These are phyloP conservation scores for Stephanodiscus triporus DNA, from an alignment of 108 stramenopile genomes.

Conservation along the genomic window DNA sequence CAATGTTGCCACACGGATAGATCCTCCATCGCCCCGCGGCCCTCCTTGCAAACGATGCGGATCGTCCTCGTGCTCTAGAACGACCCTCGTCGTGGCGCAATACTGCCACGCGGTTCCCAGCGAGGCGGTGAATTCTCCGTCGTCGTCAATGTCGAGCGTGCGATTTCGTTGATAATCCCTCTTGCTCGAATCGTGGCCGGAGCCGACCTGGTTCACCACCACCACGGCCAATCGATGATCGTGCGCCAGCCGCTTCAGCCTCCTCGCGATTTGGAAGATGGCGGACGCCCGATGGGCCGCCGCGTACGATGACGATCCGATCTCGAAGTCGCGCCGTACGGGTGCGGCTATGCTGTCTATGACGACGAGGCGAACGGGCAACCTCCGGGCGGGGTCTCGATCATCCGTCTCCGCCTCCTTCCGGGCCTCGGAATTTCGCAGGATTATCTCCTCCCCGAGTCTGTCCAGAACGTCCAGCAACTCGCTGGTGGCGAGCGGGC, in stretches of 20 bases:
- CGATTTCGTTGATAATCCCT: conserved; percentile 11
- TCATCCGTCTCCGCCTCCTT: conserved; percentile 2
- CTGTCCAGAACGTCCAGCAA: conserved; percentile 50
- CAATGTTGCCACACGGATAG: conserved; percentile 38
- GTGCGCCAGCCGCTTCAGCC: conserved; percentile 73
- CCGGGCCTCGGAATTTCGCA: conserved; percentile 51
- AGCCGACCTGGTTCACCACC: conserved; percentile 81
- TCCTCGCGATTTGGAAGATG: conserved; percentile 68
- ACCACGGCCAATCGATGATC: conserved; percentile 72
- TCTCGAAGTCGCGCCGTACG: conserved; percentile 65
- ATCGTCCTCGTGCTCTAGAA: conserved; percentile 56
- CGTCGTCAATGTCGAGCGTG: conserved; percentile 24
- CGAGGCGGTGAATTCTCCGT: conserved; percentile 63
- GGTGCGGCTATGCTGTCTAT: conserved; percentile 92
- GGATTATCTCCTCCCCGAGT: conserved; percentile 68
- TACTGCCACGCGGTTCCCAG: conserved; percentile 88
- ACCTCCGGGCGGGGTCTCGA: conserved; percentile 9
- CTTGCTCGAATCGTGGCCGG: neutral
- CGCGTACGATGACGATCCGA: conserved; percentile 27
- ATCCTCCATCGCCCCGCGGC: neutral
- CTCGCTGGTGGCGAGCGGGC: conserved; percentile 57
- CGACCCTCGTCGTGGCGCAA: conserved; percentile 78
- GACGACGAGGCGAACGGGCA: conserved; percentile 70
- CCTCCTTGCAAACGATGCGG: conserved; percentile 29
- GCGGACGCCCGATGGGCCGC: conserved; percentile 61